Evolutionary conservation across 2,329 filamentous ascomycete genomes (phyloP).

Genomic region (Lasiodiplodia gonubiensis): DNA sequence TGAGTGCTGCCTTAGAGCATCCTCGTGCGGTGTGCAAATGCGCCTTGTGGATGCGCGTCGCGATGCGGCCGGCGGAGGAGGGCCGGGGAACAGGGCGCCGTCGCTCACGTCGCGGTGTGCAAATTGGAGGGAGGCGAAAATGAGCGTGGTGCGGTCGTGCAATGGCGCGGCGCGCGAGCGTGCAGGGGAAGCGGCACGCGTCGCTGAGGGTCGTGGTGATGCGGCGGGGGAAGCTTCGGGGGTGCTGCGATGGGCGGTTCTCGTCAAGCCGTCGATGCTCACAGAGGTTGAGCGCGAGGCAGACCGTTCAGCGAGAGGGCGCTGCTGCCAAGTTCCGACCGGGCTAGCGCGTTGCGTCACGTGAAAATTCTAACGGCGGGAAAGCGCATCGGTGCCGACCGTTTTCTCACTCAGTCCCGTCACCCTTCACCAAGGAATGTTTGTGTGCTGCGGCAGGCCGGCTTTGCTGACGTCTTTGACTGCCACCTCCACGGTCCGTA

Average conservation of each 20-base stretch:
- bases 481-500: background rate
- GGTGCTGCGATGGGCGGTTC: conserved; percentile 36
- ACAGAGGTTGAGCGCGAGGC: conserved; percentile 30
- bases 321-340: background rate
- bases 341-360: conserved; percentile 8
- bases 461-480: background rate
- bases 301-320: conserved; percentile 32
- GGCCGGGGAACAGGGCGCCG: conserved; percentile 27
- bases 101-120: conserved; percentile 24
- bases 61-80: conserved; percentile 27
- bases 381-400: background rate
- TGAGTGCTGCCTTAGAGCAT: conserved; percentile 27
- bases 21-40: conserved; percentile 26
- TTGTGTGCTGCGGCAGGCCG: no score
- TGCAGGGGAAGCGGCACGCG: conserved; percentile 39
- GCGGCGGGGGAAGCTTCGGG: conserved; percentile 43
- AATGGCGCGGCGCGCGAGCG: conserved; percentile 26
- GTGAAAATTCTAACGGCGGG: background rate
- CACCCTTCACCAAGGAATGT: background rate
- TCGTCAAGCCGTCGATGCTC: conserved; percentile 27
- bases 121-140: conserved; percentile 30
- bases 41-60: conserved; percentile 22
- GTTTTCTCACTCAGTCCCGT: no score
- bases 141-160: conserved; percentile 26
- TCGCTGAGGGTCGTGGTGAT: conserved; percentile 42